Evolutionary conservation across 164 flowering plant genomes (phyloP), one percentile per base, ranked within the genome.

Genomic region (Buxus sempervirens): DNA sequence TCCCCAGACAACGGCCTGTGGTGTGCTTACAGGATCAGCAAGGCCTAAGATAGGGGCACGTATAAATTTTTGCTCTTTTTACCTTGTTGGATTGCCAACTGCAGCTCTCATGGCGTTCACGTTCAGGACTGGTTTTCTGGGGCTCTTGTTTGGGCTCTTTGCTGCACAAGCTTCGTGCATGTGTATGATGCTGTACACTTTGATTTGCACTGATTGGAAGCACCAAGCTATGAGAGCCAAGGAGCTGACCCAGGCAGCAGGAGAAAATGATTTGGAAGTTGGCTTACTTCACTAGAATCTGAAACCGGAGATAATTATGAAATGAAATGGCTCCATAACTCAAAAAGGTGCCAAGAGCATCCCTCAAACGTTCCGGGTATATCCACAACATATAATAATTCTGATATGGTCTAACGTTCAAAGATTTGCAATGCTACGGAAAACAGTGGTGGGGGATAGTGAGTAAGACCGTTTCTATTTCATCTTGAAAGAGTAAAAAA

Each of bases 1-100:
- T 8, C 84, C 88, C 0, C 88, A 82, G 62, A 83, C 90, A 7
- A 83, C 82, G 0, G 82, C 81, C 1, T 74, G 85, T 60, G 90
- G 88, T 1, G 81, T 75, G n/a, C 53, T 86, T 19, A 77, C 75
- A 9, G 90, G 88, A n/a, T 79, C 86, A 0, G 88, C 90, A 0
- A 63, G 86, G 24, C 85, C 90, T 16, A 77, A 72, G 9, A 45
- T 79, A 0, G 88, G 88, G 0, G 83, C 78, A 0, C 58, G 81
- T 9, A 77, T 82, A 56, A 84, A 84, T 21, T 58, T 86, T 26
- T 70, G 70, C 21, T 75, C 85, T 0, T 86, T 86, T 64, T 86
- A 84, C 71, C 23, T 82, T 0, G 56, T 86, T 10, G 90, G 86
- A 0, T 60, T 86, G 68, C 90, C 90, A 1, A 74, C 75, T 25